These are phyloP conservation scores for Setaria viridis DNA, from an alignment of 202 grass and related monocot species.

Conservation along the genomic window DNA sequence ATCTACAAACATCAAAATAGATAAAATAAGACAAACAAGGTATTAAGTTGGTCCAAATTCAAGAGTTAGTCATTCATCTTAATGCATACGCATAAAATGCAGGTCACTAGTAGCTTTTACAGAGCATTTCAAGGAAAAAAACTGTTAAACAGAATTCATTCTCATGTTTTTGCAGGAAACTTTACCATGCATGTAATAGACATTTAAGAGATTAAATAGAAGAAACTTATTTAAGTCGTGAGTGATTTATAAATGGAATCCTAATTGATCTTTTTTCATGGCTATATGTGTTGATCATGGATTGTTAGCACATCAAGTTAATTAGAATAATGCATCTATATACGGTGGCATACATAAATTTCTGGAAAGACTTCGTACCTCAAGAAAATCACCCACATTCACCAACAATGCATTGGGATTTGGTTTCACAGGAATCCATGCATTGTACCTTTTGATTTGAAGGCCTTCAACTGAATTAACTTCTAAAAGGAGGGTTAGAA, in stretches of 20 bases:
- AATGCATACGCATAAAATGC: no score
- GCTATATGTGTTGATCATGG: no score
- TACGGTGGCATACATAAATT: not conserved
- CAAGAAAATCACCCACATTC: conserved; percentile 56
- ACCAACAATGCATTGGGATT: conserved; percentile 38
- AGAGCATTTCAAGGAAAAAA: no score
- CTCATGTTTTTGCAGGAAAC: no score
- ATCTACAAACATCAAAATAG: not conserved
- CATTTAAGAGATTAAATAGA: no score
- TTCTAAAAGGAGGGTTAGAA: conserved; percentile 49
- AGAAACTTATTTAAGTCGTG: no score
- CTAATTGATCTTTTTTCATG: no score
- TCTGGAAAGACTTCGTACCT: conserved; percentile 32
- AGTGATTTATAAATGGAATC: no score
- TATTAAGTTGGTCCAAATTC: not conserved
- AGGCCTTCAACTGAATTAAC: conserved; percentile 50
- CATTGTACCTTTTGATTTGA: conserved; percentile 45
- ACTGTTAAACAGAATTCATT: no score
- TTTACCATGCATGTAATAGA: no score
- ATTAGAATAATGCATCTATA: not conserved
- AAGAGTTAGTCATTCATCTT: no score
- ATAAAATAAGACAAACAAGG: not conserved
- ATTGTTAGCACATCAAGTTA: not conserved
- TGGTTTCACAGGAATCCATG: conserved; percentile 48
- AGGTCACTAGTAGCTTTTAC: no score